Evolutionary conservation across 2,329 filamentous ascomycete genomes (phyloP), one percentile per base, ranked within the genome.

Genomic region (Cladophialophora psammophila): DNA sequence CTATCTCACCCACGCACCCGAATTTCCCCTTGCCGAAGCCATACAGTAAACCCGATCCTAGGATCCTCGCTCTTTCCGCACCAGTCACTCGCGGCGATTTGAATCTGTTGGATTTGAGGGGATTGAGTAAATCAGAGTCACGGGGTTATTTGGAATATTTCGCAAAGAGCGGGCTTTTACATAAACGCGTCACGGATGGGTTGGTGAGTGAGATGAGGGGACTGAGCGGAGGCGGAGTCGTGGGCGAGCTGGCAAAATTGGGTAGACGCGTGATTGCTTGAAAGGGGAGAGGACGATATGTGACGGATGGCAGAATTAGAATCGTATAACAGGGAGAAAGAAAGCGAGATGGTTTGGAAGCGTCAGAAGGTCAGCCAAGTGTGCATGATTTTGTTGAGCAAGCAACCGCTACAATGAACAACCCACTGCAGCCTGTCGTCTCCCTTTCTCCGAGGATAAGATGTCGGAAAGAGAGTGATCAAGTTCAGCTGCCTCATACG

Each of bases 121-220:
- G 92, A 8, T 75, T 97, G 72, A 90, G 83, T 73, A 91, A 90
- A 79, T 80, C 85, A 1, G 94, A 98, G 80, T 89, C 92, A 10
- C 87, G 90, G 67, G 85, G 88, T 0, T 83, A 96, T 73, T 90
- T 98, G 88, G 93, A 97, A 82, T 98, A 97, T 81, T 98, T 94
- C 84, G 93, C 92, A 5, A 88, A 87, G 40, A 96, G 92, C 78
- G 95, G 94, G 12, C 83, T 97, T 76, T 77, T 96, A 75, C 87
- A 91, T 70, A 83, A 86, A 68, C 84, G 82, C 54, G 84, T 97
- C 58, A 89, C 91, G 74, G 89, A 94, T 75, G 82, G 82, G 70
- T 84, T 86, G 69, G 90, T 97, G 40, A 84, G 86, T 26, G 91
- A 96, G 84, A 92, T 92, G 81, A 96, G 94, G 93, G 89, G 88